A percentile compares a stretch with the other conserved stretches of the same genome.
These are phyloP conservation scores for Tubosaeta brunneosetosa DNA, from an alignment of 768 basidiomycete species.

Conservation along the genomic window DNA sequence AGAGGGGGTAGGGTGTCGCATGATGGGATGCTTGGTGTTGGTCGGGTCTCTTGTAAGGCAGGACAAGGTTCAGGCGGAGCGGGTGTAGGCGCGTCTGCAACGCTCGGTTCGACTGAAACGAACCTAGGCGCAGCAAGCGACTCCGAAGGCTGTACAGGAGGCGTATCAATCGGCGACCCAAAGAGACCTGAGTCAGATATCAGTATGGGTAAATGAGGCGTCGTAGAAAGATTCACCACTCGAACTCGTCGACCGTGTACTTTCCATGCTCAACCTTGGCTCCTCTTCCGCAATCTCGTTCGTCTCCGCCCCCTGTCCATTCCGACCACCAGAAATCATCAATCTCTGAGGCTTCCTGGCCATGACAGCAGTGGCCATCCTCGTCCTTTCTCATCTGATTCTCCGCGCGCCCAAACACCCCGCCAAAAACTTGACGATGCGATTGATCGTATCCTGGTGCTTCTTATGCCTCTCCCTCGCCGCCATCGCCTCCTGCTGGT, in stretches of 20 bases:
- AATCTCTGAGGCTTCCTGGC: slow-evolving; percentile 51
- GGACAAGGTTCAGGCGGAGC: slow-evolving; percentile 9
- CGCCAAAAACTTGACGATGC: slow-evolving; percentile 92
- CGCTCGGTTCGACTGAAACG: slow-evolving; percentile 24
- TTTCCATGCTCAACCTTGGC: slow-evolving; percentile 26
- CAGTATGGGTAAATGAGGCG: neutral
- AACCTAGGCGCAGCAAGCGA: slow-evolving; percentile 23
- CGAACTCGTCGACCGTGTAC: slow-evolving; percentile 16
- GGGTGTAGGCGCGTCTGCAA: slow-evolving; percentile 15
- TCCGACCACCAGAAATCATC: slow-evolving; percentile 58
- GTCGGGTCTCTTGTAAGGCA: slow-evolving; percentile 13
- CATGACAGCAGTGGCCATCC: slow-evolving; percentile 40
- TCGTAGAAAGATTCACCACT: neutral
- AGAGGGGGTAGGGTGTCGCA: slow-evolving; percentile 7
- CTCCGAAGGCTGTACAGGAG: slow-evolving; percentile 36
- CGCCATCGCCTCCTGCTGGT: slow-evolving; percentile 77
- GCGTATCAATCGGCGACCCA: slow-evolving; percentile 45
- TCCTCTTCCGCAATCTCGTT: slow-evolving; percentile 41
- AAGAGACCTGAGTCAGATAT: slow-evolving; percentile 33
- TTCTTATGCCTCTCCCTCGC: slow-evolving; percentile 80
- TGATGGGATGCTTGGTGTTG: slow-evolving; percentile 10
- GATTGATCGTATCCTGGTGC: slow-evolving; percentile 93
- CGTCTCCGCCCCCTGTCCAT: slow-evolving; percentile 34
- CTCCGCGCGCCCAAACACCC: slow-evolving; percentile 69
- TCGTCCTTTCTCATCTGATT: slow-evolving; percentile 35